These are phyloP conservation scores for Populus hybrid DNA, from an alignment of 441 rosid genomes.

Conservation along the genomic window DNA sequence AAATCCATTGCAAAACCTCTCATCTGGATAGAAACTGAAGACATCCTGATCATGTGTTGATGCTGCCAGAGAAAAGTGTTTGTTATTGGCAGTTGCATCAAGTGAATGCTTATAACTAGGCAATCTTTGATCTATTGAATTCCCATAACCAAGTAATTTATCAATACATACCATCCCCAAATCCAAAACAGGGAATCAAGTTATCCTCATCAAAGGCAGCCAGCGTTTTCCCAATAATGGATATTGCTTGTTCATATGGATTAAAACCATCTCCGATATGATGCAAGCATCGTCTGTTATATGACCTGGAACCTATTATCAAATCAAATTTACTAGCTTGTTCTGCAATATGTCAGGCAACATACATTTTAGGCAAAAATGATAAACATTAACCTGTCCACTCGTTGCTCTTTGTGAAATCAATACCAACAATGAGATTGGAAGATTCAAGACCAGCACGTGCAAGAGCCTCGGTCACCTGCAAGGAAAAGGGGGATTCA, in stretches of 20 bases:
- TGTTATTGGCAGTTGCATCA: neutral
- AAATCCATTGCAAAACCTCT: constrained; percentile 67
- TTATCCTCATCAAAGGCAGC: constrained; percentile 81
- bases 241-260: constrained; percentile 80
- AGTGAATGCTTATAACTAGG: neutral
- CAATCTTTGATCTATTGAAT: neutral
- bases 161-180: constrained; percentile 65
- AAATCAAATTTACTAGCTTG: constrained; percentile 14
- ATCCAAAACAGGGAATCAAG: constrained; percentile 80
- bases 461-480: constrained; percentile 83
- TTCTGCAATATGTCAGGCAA: constrained; percentile 5
- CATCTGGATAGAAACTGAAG: constrained; percentile 63
- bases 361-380: constrained; percentile 2
- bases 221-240: constrained; percentile 74
- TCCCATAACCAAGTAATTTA: neutral
- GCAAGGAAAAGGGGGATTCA: constrained; percentile 5
- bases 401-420: constrained; percentile 93
- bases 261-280: constrained; percentile 54
- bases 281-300: constrained; percentile 58
- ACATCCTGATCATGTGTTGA: constrained; percentile 90
- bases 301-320: constrained; percentile 58
- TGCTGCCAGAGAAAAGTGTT: constrained; percentile 33
- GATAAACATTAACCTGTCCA: constrained; percentile 67
- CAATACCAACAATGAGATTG: constrained; percentile 87
- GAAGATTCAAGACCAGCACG: constrained; percentile 94